Conservation (phyloP, 1,284 basidiomycete genomes). For the Puccinia coronata region DNA sequence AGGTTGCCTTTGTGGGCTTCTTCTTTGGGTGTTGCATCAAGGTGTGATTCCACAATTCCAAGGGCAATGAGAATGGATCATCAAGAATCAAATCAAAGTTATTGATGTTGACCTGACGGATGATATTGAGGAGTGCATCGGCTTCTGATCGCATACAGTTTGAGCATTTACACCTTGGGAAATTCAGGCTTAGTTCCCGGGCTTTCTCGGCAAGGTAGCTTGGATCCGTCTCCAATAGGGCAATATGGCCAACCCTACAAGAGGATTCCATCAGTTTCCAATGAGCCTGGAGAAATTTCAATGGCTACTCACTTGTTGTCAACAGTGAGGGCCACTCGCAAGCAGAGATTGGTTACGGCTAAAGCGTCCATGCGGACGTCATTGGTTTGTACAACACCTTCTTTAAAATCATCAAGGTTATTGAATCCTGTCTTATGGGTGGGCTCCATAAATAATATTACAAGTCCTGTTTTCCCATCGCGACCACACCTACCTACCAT, state of each 20-base stretch:
- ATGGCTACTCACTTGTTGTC: not conserved
- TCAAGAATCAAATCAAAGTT: not conserved
- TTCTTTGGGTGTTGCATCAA: too few relatives aligned
- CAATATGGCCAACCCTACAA: not conserved
- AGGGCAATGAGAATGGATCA: too few relatives aligned
- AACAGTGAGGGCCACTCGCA: not conserved
- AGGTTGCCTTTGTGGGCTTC: not conserved
- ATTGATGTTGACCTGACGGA: not conserved
- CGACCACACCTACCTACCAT: constrained; percentile 18
- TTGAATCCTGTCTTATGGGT: not conserved
- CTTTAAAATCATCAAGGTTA: not conserved
- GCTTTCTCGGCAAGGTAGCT: not conserved
- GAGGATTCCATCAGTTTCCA: too few relatives aligned
- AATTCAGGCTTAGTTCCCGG: not conserved
- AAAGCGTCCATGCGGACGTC: constrained; percentile 5
- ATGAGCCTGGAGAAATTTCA: not conserved
- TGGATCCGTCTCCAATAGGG: not conserved
- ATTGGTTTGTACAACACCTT: not conserved
- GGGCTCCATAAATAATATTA: not conserved
- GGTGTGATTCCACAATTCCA: too few relatives aligned
- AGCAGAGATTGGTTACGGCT: not conserved
- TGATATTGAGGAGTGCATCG: not conserved
- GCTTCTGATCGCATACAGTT: not conserved
- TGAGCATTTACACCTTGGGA: not conserved
- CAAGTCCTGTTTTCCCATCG: not conserved